Evolutionary conservation across 257 asterid species (phyloP).

Genomic region (Salvia splendens): DNA sequence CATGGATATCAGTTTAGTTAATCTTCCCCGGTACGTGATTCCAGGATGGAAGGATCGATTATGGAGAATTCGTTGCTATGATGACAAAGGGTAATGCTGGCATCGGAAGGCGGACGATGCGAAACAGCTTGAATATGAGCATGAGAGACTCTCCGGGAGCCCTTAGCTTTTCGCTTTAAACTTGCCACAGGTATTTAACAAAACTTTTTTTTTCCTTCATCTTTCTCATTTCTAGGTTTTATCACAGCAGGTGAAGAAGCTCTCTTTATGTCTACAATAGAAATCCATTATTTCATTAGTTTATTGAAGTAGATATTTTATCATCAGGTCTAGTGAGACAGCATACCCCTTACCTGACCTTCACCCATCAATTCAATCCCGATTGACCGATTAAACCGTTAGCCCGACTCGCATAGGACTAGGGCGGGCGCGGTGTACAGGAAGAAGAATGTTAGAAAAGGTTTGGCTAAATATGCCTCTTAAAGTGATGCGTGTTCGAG

Average conservation of each 20-base stretch:
- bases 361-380: conserved; percentile 15
- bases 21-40: conserved; percentile 25
- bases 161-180: conserved; percentile 28
- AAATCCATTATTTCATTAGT: neutral
- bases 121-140: conserved; percentile 64
- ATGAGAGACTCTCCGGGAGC: conserved; percentile 59
- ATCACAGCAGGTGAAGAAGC: neutral
- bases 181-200: conserved; percentile 29
- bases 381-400: neutral
- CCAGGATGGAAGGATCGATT: conserved; percentile 64
- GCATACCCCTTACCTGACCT: conserved; percentile 11
- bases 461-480: conserved; percentile 26
- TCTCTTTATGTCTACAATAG: neutral
- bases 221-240: neutral
- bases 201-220: neutral
- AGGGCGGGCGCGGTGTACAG: neutral
- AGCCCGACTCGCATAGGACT: neutral
- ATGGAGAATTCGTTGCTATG: conserved; percentile 67
- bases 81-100: conserved; percentile 65
- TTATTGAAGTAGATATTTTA: neutral
- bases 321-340: conserved; percentile 26
- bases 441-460: conserved; percentile 20
- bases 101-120: conserved; percentile 63
- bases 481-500: neutral
- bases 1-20: neutral